A percentile compares a stretch with the other conserved stretches of the same genome.
Evolutionary conservation across 2,329 filamentous ascomycete genomes (phyloP).

Genomic region (Trichophaea hybrida): DNA sequence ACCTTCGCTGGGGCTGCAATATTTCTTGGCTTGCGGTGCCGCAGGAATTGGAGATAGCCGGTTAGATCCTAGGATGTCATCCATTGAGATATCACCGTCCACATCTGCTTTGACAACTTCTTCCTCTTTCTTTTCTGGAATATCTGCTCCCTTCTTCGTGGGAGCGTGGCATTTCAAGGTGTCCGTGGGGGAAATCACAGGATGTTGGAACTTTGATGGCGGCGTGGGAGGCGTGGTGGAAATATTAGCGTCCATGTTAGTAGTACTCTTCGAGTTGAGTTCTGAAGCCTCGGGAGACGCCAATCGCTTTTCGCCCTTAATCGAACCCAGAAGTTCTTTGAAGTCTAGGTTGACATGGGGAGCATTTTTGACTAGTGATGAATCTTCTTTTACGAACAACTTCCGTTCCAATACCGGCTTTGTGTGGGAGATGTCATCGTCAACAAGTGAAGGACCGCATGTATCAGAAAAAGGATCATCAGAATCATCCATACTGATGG

Average conservation of each 20-base stretch:
- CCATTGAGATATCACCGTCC: constrained; percentile 5
- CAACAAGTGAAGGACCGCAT: background rate
- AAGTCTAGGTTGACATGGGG: background rate
- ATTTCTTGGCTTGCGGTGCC: background rate
- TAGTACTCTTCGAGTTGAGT: background rate
- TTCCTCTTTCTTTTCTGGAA: background rate
- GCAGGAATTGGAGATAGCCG: background rate
- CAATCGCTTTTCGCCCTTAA: background rate
- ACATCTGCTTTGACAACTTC: background rate
- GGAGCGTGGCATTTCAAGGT: background rate
- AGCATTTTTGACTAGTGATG: background rate
- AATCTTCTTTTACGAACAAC: background rate
- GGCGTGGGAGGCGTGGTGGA: background rate
- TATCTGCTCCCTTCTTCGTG: background rate
- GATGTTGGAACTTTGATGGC: background rate
- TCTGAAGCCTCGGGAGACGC: background rate
- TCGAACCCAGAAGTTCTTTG: background rate
- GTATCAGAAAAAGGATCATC: background rate
- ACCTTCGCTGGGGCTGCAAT: constrained; percentile 2
- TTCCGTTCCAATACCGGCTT: background rate
- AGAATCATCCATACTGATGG: background rate
- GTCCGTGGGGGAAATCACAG: background rate
- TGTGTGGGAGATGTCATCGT: background rate
- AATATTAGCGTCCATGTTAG: background rate
- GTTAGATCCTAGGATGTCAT: background rate